Percentiles rank a stretch among this genome's conserved stretches.
Evolutionary conservation across 1,139 yeast species (phyloP).

Genomic region (Pichia sp.): DNA sequence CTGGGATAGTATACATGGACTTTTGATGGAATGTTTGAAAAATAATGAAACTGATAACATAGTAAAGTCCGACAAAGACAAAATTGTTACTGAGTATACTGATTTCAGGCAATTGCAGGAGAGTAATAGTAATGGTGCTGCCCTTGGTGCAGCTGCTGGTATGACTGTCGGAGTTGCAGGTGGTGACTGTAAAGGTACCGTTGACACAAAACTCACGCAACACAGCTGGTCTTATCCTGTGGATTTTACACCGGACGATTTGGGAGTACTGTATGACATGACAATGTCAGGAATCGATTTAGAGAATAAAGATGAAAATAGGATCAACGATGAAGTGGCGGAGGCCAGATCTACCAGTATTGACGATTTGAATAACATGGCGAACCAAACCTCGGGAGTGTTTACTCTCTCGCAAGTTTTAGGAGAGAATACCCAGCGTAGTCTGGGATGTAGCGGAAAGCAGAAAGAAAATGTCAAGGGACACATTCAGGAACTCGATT

Average conservation of each 20-base stretch:
- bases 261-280: constrained; percentile 10
- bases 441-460: background rate
- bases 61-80: background rate
- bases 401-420: constrained; percentile 15
- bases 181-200: background rate
- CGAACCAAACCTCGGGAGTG: constrained; percentile 11
- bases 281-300: constrained; percentile 4
- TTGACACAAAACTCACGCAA: constrained; percentile 5
- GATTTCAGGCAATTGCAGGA: constrained; percentile 3
- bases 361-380: background rate
- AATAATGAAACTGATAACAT: background rate
- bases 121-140: background rate
- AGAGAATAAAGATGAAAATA: background rate
- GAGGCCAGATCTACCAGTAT: background rate
- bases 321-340: background rate
- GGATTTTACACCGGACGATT: constrained; percentile 6
- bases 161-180: background rate
- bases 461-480: background rate
- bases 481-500: background rate
- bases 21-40: constrained; percentile 1
- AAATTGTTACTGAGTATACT: constrained; percentile 4
- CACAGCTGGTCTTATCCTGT: constrained; percentile 11
- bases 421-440: constrained; percentile 7
- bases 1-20: constrained; percentile 23
- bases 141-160: background rate